phyloP scores from a whole-genome alignment of 192 early-diverging fungal species.

The Chytriomyces sp. region DNA sequence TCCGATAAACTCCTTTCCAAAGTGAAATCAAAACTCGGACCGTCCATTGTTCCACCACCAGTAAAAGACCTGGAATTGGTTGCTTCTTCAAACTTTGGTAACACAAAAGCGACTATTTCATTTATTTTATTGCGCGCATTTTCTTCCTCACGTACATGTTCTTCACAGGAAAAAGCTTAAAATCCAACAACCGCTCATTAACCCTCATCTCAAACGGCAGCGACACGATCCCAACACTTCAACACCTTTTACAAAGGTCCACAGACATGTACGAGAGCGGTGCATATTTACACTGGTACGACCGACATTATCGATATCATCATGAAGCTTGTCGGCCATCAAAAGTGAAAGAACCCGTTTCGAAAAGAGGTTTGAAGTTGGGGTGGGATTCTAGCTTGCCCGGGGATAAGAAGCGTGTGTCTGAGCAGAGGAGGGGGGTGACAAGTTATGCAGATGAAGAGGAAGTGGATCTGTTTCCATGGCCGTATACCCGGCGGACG shows the following conservation, averaged over 20 bases:
- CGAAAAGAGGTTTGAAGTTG: not conserved
- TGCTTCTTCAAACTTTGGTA: slow-evolving; percentile 34
- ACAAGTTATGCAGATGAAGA: not conserved
- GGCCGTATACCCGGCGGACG: not conserved
- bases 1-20: slow-evolving; percentile 5
- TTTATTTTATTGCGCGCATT: not conserved
- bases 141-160: not conserved
- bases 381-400: slow-evolving; percentile 6
- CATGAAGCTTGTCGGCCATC: not conserved
- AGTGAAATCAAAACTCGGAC: slow-evolving; percentile 23
- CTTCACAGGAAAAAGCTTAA: slow-evolving; percentile 25
- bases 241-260: slow-evolving; percentile 4
- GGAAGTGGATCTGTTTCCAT: slow-evolving; percentile 4
- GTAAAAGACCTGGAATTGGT: slow-evolving; percentile 22
- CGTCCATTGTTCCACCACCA: slow-evolving; percentile 14
- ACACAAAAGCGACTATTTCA: not conserved
- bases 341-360: not conserved
- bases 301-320: slow-evolving; percentile 10
- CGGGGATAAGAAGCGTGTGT: not conserved
- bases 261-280: slow-evolving; percentile 2
- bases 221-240: slow-evolving; percentile 41
- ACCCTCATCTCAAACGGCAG: slow-evolving; percentile 39
- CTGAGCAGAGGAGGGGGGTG: not conserved
- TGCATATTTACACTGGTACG: slow-evolving; percentile 17
- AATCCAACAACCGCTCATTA: slow-evolving; percentile 40